phyloP scores from a whole-genome alignment of 768 basidiomycete species.

The Macrocybe gigantea region DNA sequence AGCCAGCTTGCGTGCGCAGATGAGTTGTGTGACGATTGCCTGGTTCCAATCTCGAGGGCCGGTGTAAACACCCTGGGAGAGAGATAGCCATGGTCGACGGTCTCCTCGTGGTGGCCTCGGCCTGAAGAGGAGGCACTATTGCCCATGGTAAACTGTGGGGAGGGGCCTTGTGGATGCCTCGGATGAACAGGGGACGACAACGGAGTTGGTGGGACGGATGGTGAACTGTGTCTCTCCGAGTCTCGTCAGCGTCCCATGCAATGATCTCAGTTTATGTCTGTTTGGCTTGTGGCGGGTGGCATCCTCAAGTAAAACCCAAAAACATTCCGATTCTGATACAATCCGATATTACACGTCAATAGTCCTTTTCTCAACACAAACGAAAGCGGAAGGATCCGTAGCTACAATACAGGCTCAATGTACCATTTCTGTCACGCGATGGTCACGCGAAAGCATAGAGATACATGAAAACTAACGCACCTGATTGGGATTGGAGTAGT shows the following conservation, averaged over 20 bases:
- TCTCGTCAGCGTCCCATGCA: slow-evolving; percentile 2
- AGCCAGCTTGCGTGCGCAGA: slow-evolving; percentile 81
- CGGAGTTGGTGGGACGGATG: neutral
- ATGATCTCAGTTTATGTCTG: slow-evolving; percentile 31
- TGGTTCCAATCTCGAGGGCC: slow-evolving; percentile 88
- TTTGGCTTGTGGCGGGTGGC: slow-evolving; percentile 31
- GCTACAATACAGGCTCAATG: no score
- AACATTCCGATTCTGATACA: slow-evolving; percentile 10
- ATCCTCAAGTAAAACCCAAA: neutral
- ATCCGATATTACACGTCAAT: neutral
- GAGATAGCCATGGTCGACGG: slow-evolving; percentile 79
- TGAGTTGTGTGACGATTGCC: slow-evolving; percentile 77
- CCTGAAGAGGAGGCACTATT: slow-evolving; percentile 76
- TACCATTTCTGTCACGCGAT: no score
- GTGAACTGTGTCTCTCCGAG: slow-evolving; percentile 7
- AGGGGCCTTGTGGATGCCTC: neutral
- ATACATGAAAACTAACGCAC: no score
- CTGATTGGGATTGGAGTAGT: no score
- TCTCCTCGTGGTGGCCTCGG: slow-evolving; percentile 71
- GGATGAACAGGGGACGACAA: slow-evolving; percentile 6
- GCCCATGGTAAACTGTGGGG: slow-evolving; percentile 47
- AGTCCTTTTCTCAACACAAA: neutral
- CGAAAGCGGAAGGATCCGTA: neutral
- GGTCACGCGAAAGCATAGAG: no score
- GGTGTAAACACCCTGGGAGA: slow-evolving; percentile 81